A percentile compares a stretch with the other conserved stretches of the same genome.
Conservation (phyloP, 2,329 filamentous ascomycete species). For the Parascedosporium putredinis region DNA sequence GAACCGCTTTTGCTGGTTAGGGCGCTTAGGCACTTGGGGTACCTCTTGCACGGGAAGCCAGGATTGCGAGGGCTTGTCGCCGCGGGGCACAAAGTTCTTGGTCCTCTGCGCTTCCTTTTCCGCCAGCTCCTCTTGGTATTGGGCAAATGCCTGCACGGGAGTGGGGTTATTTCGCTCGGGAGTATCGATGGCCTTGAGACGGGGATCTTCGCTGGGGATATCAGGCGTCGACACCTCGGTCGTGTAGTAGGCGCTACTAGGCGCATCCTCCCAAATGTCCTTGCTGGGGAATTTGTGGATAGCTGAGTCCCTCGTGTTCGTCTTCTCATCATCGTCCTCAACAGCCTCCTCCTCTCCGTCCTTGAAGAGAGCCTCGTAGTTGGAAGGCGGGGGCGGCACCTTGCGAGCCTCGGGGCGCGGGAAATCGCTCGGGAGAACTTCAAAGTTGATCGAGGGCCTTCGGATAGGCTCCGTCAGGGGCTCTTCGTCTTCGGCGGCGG, state of each 20-base stretch:
- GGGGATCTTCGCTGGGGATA: conserved; percentile 21
- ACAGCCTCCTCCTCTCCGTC: conserved; percentile 45
- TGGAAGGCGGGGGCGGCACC: conserved; percentile 46
- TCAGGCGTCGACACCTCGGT: conserved; percentile 77
- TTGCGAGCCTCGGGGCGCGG: not conserved
- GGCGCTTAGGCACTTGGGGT: conserved; percentile 25
- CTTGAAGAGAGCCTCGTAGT: conserved; percentile 91
- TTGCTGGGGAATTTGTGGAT: conserved; percentile 78
- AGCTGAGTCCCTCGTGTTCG: conserved; percentile 36
- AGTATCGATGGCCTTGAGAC: conserved; percentile 17
- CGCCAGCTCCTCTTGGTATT: conserved; percentile 53
- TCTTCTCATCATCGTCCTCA: conserved; percentile 25
- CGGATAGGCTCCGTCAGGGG: conserved; percentile 47
- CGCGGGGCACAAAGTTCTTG: conserved; percentile 35
- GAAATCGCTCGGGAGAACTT: not conserved
- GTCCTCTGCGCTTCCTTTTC: conserved; percentile 38
- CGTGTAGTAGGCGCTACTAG: conserved; percentile 68
- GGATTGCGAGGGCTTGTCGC: conserved; percentile 10
- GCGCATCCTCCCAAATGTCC: conserved; percentile 95
- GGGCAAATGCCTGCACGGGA: conserved; percentile 55
- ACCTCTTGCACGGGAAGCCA: conserved; percentile 8
- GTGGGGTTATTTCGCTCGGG: conserved; percentile 34
- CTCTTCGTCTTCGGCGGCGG: not conserved
- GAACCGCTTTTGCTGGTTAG: conserved; percentile 59
- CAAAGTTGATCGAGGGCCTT: conserved; percentile 25